A percentile compares a stretch with the other conserved stretches of the same genome.
phyloP scores from a whole-genome alignment of 2,329 filamentous ascomycete genomes.

The Alternaria infectoria region DNA sequence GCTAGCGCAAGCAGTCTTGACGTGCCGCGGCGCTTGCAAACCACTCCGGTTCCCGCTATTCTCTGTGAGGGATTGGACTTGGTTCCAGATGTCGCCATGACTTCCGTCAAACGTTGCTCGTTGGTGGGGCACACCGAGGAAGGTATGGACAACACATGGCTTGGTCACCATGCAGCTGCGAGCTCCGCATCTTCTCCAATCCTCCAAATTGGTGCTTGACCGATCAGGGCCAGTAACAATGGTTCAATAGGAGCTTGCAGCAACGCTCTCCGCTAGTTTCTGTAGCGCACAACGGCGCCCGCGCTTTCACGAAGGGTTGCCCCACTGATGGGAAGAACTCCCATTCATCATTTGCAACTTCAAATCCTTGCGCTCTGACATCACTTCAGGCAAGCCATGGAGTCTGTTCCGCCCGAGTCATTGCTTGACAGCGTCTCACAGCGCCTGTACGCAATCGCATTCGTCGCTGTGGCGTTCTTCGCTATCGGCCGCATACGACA shows the following conservation, averaged over 20 bases:
- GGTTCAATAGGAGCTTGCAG: background rate
- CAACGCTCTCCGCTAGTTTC: slow-evolving; percentile 2
- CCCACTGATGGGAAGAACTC: slow-evolving; percentile 7
- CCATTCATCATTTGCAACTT: background rate
- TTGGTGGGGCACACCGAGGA: background rate
- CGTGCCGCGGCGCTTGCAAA: background rate
- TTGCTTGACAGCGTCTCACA: slow-evolving; percentile 15
- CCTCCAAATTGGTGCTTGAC: background rate
- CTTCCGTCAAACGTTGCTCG: background rate
- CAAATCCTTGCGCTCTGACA: slow-evolving; percentile 3
- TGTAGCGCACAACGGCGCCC: slow-evolving; percentile 1
- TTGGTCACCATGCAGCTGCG: background rate
- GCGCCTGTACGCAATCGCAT: slow-evolving; percentile 20
- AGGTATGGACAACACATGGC: background rate
- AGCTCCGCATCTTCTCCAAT: background rate
- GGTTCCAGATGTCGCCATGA: background rate
- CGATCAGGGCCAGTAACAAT: background rate
- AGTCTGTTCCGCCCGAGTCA: background rate
- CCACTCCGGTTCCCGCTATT: background rate
- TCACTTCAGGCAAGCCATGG: slow-evolving; percentile 16
- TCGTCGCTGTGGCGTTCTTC: slow-evolving; percentile 20
- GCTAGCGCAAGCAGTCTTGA: background rate
- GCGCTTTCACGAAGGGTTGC: slow-evolving; percentile 1
- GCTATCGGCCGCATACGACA: slow-evolving; percentile 26
- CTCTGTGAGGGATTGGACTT: background rate